Conservation (phyloP, 2,329 filamentous ascomycete species). For the Hirsutella minnesotensis region DNA sequence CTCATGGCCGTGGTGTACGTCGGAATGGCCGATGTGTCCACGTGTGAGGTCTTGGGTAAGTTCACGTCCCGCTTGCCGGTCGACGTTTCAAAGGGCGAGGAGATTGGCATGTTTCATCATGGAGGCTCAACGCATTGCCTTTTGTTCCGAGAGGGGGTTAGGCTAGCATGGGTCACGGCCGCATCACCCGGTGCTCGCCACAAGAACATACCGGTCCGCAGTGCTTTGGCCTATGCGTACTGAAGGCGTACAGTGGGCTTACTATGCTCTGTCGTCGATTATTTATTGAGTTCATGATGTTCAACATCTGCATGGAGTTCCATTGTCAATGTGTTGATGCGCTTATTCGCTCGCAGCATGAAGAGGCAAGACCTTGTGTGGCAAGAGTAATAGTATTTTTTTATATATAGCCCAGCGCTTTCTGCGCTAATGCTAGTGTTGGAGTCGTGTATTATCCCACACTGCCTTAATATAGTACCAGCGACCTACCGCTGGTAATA, state of each 20-base stretch:
- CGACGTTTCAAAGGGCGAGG: constrained; percentile 42
- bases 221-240: constrained; percentile 8
- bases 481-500: neutral
- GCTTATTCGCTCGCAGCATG: too few species aligned
- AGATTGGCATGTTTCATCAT: constrained; percentile 64
- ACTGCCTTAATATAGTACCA: neutral
- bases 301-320: too few species aligned
- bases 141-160: constrained; percentile 44
- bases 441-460: too few species aligned
- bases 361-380: too few species aligned
- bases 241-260: neutral
- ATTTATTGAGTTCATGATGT: too few species aligned
- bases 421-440: too few species aligned
- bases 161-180: constrained; percentile 15
- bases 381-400: too few species aligned
- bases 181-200: constrained; percentile 6
- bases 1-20: constrained; percentile 56
- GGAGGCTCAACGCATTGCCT: constrained; percentile 55
- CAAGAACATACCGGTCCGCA: constrained; percentile 9
- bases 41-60: constrained; percentile 38
- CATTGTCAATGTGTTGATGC: too few species aligned
- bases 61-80: constrained; percentile 2
- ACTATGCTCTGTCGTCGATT: too few species aligned
- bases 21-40: constrained; percentile 61
- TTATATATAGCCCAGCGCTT: too few species aligned